Evolutionary conservation across 108 stramenopile species (phyloP).

Genomic region (Bacterosira constricta): DNA sequence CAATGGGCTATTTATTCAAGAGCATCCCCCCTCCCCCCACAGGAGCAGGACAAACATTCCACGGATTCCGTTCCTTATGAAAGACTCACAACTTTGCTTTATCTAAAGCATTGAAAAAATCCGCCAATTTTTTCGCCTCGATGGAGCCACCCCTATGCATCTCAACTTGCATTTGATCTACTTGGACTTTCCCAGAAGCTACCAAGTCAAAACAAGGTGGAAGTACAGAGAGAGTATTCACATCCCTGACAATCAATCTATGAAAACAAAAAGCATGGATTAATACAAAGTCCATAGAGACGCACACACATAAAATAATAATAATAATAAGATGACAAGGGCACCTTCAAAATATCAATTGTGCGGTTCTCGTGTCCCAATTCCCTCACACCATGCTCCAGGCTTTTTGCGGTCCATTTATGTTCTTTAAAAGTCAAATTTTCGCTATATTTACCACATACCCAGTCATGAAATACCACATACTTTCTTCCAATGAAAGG

Average conservation of each 20-base stretch:
- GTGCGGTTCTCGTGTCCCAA: constrained; percentile 38
- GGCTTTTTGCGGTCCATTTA: constrained; percentile 14
- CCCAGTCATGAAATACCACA: constrained; percentile 43
- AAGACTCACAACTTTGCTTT: constrained; percentile 28
- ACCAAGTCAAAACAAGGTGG: constrained; percentile 33
- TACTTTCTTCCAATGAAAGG: constrained; percentile 32
- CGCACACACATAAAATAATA: too few species aligned
- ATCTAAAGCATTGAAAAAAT: constrained; percentile 32
- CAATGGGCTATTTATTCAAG: too few species aligned
- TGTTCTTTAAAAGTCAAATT: too few species aligned
- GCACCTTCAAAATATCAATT: constrained; percentile 50
- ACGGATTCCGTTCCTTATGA: constrained; percentile 46
- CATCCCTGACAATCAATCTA: constrained; percentile 41
- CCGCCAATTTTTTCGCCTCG: neutral
- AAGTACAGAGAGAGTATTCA: constrained; percentile 22
- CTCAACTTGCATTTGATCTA: constrained; percentile 37
- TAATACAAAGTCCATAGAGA: too few species aligned
- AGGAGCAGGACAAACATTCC: too few species aligned
- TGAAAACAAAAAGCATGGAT: too few species aligned
- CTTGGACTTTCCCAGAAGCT: constrained; percentile 8
- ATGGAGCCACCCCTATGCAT: constrained; percentile 18
- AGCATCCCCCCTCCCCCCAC: too few species aligned
- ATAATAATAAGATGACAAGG: too few species aligned
- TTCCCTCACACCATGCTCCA: constrained; percentile 23
- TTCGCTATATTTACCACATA: constrained; percentile 26